Percentiles rank a stretch among this genome's conserved stretches.
phyloP scores from a whole-genome alignment of 805 yeast species.

The Brettanomyces sp. region DNA sequence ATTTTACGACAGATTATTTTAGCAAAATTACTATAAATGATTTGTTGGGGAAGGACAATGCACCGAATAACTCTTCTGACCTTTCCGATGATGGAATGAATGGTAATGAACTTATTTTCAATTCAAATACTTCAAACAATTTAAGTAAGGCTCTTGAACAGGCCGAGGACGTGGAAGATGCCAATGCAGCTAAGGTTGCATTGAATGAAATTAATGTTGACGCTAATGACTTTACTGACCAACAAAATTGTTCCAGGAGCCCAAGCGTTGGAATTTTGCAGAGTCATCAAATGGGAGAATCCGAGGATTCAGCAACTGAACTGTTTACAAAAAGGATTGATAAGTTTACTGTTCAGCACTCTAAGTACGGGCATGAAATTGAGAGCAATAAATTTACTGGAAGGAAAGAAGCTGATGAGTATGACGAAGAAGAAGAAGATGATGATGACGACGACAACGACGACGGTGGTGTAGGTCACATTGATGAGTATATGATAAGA shows the following conservation, averaged over 20 bases:
- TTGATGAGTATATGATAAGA: constrained; percentile 94
- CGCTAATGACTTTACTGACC: constrained; percentile 72
- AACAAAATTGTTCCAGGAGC: constrained; percentile 11
- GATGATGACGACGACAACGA: constrained; percentile 18
- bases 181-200: constrained; percentile 83
- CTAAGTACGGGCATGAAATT: constrained; percentile 1
- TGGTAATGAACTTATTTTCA: constrained; percentile 7
- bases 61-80: constrained; percentile 11
- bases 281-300: constrained; percentile 7
- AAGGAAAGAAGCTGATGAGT: constrained; percentile 5
- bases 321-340: constrained; percentile 6
- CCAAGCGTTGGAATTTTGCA: constrained; percentile 13
- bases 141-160: constrained; percentile 53
- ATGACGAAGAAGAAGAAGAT: constrained; percentile 11
- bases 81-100: constrained; percentile 39
- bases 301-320: constrained; percentile 15
- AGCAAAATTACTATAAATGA: constrained; percentile 81
- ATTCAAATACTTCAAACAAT: constrained; percentile 11
- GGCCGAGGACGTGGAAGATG: constrained; percentile 92
- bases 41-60: constrained; percentile 52
- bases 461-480: constrained; percentile 61
- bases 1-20: constrained; percentile 94
- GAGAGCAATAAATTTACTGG: background rate
- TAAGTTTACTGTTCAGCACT: constrained; percentile 7
- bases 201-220: constrained; percentile 79